Evolutionary conservation across 2,329 filamentous ascomycete species (phyloP).

Genomic region (Talaromyces pinophilus): DNA sequence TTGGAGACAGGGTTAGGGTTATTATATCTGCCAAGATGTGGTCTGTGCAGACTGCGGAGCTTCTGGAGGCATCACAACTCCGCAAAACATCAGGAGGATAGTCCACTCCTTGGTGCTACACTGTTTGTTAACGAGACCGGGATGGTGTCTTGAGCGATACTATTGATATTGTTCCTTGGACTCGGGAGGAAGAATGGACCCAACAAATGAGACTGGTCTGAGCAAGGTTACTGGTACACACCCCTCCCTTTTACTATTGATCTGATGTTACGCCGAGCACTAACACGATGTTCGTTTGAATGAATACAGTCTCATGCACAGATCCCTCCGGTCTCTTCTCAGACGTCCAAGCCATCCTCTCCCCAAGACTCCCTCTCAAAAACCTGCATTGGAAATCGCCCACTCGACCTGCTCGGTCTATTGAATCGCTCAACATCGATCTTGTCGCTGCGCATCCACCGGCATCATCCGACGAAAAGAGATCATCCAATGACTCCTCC

Average conservation of each 20-base stretch:
- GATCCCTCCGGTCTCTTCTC: conserved; percentile 89
- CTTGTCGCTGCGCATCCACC: conserved; percentile 65
- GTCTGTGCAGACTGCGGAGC: conserved; percentile 22
- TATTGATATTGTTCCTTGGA: conserved; percentile 24
- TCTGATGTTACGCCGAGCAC: conserved; percentile 23
- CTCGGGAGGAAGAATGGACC: conserved; percentile 37
- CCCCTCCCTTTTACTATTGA: neutral
- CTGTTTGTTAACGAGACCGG: conserved; percentile 26
- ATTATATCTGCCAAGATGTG: conserved; percentile 21
- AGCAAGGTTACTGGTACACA: conserved; percentile 69
- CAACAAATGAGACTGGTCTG: conserved; percentile 58
- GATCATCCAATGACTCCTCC: conserved; percentile 42
- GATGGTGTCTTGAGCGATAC: conserved; percentile 31
- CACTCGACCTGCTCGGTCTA: conserved; percentile 84
- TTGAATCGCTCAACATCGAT: conserved; percentile 88
- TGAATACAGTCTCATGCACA: conserved; percentile 79
- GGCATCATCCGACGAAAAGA: conserved; percentile 32
- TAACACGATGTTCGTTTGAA: no score
- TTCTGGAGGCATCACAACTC: conserved; percentile 7
- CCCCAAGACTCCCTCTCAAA: conserved; percentile 76
- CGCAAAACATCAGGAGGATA: neutral
- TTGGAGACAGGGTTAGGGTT: neutral
- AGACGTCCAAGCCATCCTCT: conserved; percentile 73
- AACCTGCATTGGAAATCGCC: conserved; percentile 98
- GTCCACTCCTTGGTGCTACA: neutral